Base-by-base conservation (phyloP, 2,329 filamentous ascomycete species). In the Didymella glomerata region DNA sequence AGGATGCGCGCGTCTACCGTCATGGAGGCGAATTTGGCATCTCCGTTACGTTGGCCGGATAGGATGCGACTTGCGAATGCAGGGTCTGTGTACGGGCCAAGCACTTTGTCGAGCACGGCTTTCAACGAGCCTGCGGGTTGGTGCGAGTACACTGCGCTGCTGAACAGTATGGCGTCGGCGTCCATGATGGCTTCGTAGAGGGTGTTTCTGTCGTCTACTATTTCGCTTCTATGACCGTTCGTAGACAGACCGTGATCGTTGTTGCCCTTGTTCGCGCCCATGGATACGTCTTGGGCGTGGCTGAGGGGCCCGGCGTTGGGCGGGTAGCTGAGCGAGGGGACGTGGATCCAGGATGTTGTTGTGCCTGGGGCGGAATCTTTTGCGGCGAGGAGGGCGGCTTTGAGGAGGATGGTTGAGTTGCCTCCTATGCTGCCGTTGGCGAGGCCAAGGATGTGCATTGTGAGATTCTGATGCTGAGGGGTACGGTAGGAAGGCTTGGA, bases 381-480 rank as follows among this genome's bases (percentile, higher is more conserved):
- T 13, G 59, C 59, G 22, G 59, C 50, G 13, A 25, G 47, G 2
- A 62, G 59, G 1, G 59, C 59, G 18, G 54, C 50, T 52, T 62
- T 62, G 47, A 58, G 50, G 32, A 58, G 54, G 47, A 62, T 51
- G 24, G 53, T 55, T 5, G 59, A 62, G 47, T 62, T 62, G 20
- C 59, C 59, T 48, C 34, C 48, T 46, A 44, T 41, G 47, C 38
- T 51, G 46, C 59, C 59, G 47, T 62, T 62, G 40, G 40, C 49
- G 41, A 62, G 59, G 36, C 59, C 59, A 27, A 62, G 59, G 27
- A 62, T 62, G 42, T 62, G 59, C 59, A 62, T 62, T 48, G 28
- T 48, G 45, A 16, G 40, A 16, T 16, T 16, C 4, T 14, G 40
- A 3, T 42, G 10, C 11, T 42, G 10, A 18, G 38, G 11, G 14